Percentiles rank a stretch among this genome's conserved stretches.
phyloP scores from a whole-genome alignment of 768 basidiomycete species.

The Lyophyllum semitale region DNA sequence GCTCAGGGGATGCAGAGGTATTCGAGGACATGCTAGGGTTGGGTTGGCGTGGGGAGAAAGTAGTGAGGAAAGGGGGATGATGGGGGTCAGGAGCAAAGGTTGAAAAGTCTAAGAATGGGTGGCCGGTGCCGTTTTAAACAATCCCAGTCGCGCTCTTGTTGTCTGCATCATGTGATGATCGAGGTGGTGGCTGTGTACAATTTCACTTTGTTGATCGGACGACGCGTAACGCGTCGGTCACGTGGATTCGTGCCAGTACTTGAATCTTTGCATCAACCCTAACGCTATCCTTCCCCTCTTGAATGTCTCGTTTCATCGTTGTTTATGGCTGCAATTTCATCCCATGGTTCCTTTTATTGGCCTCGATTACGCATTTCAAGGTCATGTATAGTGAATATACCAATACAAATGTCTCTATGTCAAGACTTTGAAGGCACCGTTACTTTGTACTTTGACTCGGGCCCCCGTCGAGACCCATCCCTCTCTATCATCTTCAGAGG shows the following conservation, averaged over 20 bases:
- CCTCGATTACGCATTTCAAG: too few relatives aligned
- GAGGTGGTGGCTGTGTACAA: conserved; percentile 39
- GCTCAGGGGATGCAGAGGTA: conserved; percentile 23
- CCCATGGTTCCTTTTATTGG: too few relatives aligned
- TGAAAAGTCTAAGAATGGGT: conserved; percentile 18
- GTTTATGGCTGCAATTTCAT: too few relatives aligned
- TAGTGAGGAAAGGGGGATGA: neutral
- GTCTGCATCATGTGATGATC: conserved; percentile 22
- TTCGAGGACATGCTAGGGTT: conserved; percentile 26
- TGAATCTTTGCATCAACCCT: neutral
- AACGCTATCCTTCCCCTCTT: neutral
- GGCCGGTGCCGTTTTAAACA: conserved; percentile 33
- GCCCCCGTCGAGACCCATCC: conserved; percentile 50
- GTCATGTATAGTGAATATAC: neutral
- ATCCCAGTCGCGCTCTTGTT: conserved; percentile 16
- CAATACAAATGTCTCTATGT: neutral
- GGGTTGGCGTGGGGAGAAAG: conserved; percentile 1
- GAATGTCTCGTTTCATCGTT: too few relatives aligned
- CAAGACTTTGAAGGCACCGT: conserved; percentile 62
- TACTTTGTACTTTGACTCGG: conserved; percentile 55
- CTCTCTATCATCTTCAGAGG: conserved; percentile 31
- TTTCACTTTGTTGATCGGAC: conserved; percentile 42
- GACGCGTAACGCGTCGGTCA: conserved; percentile 23
- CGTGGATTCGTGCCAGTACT: conserved; percentile 16
- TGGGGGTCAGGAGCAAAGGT: conserved; percentile 17